Conservation (phyloP, 306 rosid species). For the Gillenia trifoliata region DNA sequence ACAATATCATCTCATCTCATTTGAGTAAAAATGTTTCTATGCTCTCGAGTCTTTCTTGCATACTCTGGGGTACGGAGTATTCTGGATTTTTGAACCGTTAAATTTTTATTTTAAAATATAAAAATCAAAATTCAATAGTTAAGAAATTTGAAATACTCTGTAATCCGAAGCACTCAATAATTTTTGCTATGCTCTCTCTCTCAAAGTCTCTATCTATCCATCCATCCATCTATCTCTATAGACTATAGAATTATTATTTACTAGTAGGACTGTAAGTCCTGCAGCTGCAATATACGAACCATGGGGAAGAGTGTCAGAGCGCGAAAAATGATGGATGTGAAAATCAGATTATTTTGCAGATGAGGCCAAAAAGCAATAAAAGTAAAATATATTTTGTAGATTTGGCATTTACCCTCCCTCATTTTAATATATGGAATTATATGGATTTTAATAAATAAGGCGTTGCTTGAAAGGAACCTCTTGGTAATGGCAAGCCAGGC, state of each 20-base stretch:
- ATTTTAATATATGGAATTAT: too few species aligned
- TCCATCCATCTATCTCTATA: not conserved
- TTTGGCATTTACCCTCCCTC: not conserved
- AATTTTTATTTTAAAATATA: too few species aligned
- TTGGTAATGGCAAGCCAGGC: conserved; percentile 1
- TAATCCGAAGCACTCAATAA: not conserved
- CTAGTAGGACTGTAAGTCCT: conserved; percentile 4
- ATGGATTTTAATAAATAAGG: conserved; percentile 14
- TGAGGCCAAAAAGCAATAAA: conserved; percentile 1
- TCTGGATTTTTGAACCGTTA: too few species aligned
- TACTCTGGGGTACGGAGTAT: too few species aligned
- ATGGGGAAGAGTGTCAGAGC: conserved; percentile 33
- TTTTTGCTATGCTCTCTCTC: not conserved
- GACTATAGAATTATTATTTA: not conserved
- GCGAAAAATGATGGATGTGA: conserved; percentile 30
- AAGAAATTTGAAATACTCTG: too few species aligned
- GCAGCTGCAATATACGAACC: conserved; percentile 1
- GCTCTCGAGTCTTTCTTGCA: too few species aligned
- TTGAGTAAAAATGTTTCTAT: too few species aligned
- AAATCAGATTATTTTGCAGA: conserved; percentile 24
- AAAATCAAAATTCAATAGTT: too few species aligned
- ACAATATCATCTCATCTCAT: not conserved
- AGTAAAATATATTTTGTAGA: not conserved
- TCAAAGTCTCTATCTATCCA: not conserved
- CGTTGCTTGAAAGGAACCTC: conserved; percentile 55